These are phyloP conservation scores for Zelonia costaricensis DNA, from an alignment of 208 protist species.

Conservation along the genomic window DNA sequence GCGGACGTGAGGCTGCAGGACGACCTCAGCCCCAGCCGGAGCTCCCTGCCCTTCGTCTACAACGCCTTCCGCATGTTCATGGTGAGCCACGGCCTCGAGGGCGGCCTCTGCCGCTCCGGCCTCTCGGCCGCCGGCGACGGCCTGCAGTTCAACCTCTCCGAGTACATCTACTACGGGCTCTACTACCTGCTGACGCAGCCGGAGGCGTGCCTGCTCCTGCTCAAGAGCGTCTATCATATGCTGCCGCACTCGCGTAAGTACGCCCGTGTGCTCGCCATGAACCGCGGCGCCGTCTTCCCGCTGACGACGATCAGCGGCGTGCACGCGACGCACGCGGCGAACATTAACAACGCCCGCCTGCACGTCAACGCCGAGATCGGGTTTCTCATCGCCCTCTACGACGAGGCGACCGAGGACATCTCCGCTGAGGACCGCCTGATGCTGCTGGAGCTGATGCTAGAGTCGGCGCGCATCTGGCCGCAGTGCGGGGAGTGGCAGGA, in stretches of 20 bases:
- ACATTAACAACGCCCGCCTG: conserved; percentile 62
- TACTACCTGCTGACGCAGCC: conserved; percentile 86
- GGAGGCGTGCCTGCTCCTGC: conserved; percentile 47
- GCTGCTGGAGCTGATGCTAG: conserved; percentile 86
- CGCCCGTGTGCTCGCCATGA: conserved; percentile 63
- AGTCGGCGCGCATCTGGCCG: conserved; percentile 87
- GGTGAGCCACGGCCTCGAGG: conserved; percentile 68
- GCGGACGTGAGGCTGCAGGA: conserved; percentile 81
- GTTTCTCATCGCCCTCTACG: conserved; percentile 73
- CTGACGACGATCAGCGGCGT: conserved; percentile 74
- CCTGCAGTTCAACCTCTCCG: conserved; percentile 70
- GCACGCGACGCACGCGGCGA: conserved; percentile 37
- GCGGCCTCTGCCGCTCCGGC: conserved; percentile 64
- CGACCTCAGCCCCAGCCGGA: conserved; percentile 74
- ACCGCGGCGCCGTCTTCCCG: conserved; percentile 76
- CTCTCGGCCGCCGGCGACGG: conserved; percentile 66
- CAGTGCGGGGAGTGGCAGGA: conserved; percentile 87
- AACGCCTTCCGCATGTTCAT: conserved; percentile 80
- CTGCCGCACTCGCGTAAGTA: conserved; percentile 75
- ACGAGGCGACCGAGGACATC: conserved; percentile 56
- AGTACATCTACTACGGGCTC: conserved; percentile 86
- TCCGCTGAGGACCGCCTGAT: conserved; percentile 53
- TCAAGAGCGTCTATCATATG: conserved; percentile 72
- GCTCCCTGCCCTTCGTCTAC: conserved; percentile 69
- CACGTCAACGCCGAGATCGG: conserved; percentile 89